Base-by-base conservation (phyloP, 2,329 filamentous ascomycete genomes). In the Amauroascus verrucosus region DNA sequence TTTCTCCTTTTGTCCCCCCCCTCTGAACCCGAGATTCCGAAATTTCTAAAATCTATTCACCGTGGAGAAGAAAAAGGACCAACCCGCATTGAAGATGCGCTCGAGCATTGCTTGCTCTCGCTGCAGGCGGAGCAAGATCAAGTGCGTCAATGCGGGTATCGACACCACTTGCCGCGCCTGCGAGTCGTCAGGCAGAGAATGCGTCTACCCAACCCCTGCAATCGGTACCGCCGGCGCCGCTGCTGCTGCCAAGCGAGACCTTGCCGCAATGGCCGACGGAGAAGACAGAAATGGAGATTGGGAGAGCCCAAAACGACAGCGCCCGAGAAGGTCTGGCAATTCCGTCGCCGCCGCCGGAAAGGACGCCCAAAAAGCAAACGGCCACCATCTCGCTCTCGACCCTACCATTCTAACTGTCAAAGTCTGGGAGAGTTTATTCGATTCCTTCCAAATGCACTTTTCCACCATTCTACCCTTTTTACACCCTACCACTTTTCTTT, bases 121-220 rank as follows among this genome's bases (percentile, higher is more conserved):
- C 58, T 91, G 87, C 65, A 79, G 87, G 54, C 81, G 81, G 62
- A 88, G 85, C 65, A 94, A 93, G 71, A 87, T 91, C 65, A 91
- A 91, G 70, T 94, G 88, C 72, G 82, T 88, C 67, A 93, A 93
- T 70, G 78, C 80, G 60, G 86, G 86, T 56, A 79, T 83, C 54
- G 79, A 79, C 57, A 83, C 81, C 14, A 81, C 80, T 14, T 94
- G 88, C 72, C 81, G 86, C 57, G 82, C 82, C 11, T 94, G 88
- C 66, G 79, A 84, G 64, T 82, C 82, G 56, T 80, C 80, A 48
- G 81, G 83, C 43, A 79, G 85, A 64, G 79, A 86, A 56, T 93
- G 88, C 65, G 78, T 79, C 57, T 88, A 89, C 66, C 84, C 85
- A 7, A 65, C 69, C 26, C 70, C 70, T 1, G 68, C 69, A 28